Base-by-base conservation (phyloP, 2,329 filamentous ascomycete species). In the Onygenales sp. region DNA sequence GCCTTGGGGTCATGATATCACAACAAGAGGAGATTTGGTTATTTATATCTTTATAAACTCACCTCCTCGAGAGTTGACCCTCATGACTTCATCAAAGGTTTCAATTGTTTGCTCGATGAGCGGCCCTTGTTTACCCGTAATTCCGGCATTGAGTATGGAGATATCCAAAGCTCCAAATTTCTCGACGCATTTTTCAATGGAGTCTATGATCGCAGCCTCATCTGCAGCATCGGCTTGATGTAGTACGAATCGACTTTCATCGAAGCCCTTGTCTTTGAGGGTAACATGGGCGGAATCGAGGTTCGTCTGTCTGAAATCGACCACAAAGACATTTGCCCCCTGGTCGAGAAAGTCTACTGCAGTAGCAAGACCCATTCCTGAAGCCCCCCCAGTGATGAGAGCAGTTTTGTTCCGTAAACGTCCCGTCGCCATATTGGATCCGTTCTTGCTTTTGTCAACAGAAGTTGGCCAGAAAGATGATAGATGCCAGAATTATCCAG, bases 381-480 rank as follows among this genome's bases (percentile, higher is more conserved):
- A 51, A 9, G 55, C 54, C 36, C 58, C 60, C 11, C 60, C 60
- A n/a, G 60, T 62, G 33, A 62, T 55, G 2, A 61, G 47, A 36
- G 59, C 60, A 36, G 57, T 53, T 37, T 46, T 46, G 21, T 46
- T 46, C 40, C 17, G 40, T 42, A 42, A 42, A 42, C 40, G 40
- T 8, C 40, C 40, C 17, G 40, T 13, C 5, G 40, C 40, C 40
- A 42, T 42, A 42, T 42, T 44, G 17, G 17, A 17, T 17, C 21
- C 21, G 21, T 27, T 27, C 3, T 27, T 27, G 21, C 21, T 3
- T 27, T 27, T 27, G 21, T 27, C 21, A 27, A 27, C 4, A 27
- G 21, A 27, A 27, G 21, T 27, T 27, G 21, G 21, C 21, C 21
- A 27, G 21, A 27, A 27, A 27, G 21, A 27, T 27, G 21, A 27